Evolutionary conservation across 352 stramenopile species (phyloP).

Genomic region (Pythium diclinum): DNA sequence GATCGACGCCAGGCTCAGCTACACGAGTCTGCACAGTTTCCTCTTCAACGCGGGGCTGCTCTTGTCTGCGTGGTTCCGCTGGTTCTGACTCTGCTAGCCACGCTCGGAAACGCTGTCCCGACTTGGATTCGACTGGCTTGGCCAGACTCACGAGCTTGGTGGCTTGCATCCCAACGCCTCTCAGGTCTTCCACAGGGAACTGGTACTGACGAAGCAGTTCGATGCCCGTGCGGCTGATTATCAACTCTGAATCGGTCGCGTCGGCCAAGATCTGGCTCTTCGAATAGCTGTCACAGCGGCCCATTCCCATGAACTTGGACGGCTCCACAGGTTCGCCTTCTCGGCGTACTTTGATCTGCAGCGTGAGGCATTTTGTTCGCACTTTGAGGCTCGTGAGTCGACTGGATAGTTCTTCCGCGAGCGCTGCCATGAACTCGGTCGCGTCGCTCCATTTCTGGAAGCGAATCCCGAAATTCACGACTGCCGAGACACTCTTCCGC

Average conservation of each 20-base stretch:
- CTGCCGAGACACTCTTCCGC: constrained; percentile 87
- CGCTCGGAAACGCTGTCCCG: constrained; percentile 46
- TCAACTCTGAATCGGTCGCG: constrained; percentile 49
- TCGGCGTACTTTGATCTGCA: constrained; percentile 82
- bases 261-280: constrained; percentile 57
- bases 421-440: constrained; percentile 76
- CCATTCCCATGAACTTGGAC: constrained; percentile 86
- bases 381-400: constrained; percentile 65
- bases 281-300: constrained; percentile 85
- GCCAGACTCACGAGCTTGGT: constrained; percentile 51
- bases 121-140: constrained; percentile 23
- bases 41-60: constrained; percentile 1
- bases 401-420: constrained; percentile 69
- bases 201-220: constrained; percentile 60
- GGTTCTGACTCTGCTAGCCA: constrained; percentile 44
- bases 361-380: constrained; percentile 58
- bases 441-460: constrained; percentile 76
- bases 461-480: constrained; percentile 92
- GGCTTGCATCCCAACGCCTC: constrained; percentile 74
- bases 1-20: not conserved
- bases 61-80: not conserved
- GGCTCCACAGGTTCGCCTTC: constrained; percentile 67
- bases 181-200: constrained; percentile 56
- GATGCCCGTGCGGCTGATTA: constrained; percentile 52
- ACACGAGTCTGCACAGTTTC: not conserved